Evolutionary conservation across 768 basidiomycete genomes (phyloP), one percentile per base, ranked within the genome.

Genomic region (Pleurotus cornucopiae): DNA sequence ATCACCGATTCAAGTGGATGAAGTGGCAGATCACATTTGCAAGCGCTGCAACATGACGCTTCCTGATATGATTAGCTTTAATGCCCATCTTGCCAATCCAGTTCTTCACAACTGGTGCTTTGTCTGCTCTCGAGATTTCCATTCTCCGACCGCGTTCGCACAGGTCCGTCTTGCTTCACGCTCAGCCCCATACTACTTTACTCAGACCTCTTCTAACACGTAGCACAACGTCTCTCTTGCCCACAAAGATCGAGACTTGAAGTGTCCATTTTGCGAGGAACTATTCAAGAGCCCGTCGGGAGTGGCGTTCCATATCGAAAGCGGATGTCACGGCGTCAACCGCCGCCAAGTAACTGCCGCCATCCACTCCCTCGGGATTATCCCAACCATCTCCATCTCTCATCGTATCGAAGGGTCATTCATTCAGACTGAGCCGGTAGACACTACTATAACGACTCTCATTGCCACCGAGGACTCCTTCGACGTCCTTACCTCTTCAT

Each of bases 241-340:
- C 5, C 72, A 73, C 57, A 55, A 47, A 13, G 49, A 55, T 2
- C 62, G 66, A 25, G 57, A 57, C 12, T 46, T 69, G 37, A 55
- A 61, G 37, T 76, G 74, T 51, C 73, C 71, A 1, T 63, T 71
- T 30, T 78, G 73, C 62, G 25, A 46, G 16, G 58, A 61, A 38
- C 63, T 52, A 40, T 75, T 74, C 62, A 72, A 70, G 44, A 64
- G 64, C 13, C 64, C 69, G 4, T 74, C 76, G 16, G 69, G 67
- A 2, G 66, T 77, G 5, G 69, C 73, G 2, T 62, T 65, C 9
- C 77, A 78, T 58, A 63, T 77, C 53, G 77, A 77, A 56, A 70
- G 70, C 1, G 76, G 74, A 1, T 74, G 73, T 53, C 66, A 69
- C 41, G 66, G 65, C 9, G 61, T 76, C 30, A 69, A 63, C 39